Conservation (phyloP, 768 basidiomycete genomes). For the Suillus paluster region DNA sequence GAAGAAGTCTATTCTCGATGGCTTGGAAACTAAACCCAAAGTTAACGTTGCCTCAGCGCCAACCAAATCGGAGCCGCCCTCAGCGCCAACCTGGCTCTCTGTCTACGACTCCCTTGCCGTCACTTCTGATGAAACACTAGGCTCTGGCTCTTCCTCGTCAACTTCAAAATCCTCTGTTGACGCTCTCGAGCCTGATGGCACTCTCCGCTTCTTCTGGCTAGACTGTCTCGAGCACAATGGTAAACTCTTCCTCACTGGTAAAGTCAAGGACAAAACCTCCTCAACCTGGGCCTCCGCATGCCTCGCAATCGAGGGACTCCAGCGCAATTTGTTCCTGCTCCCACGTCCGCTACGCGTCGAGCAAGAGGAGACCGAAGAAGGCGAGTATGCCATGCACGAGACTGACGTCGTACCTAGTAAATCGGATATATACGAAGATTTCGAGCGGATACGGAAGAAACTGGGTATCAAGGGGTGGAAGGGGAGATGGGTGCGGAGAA, state of each 20-base stretch:
- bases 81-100: conserved; percentile 68
- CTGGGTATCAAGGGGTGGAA: conserved; percentile 77
- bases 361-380: conserved; percentile 34
- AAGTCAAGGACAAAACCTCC: conserved; percentile 79
- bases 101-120: conserved; percentile 76
- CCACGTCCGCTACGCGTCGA: conserved; percentile 70
- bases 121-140: conserved; percentile 62
- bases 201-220: conserved; percentile 92
- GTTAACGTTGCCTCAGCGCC: background rate
- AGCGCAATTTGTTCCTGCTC: conserved; percentile 90
- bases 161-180: conserved; percentile 48
- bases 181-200: conserved; percentile 83
- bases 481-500: conserved; percentile 84
- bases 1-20: conserved; percentile 13
- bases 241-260: conserved; percentile 87
- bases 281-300: conserved; percentile 80
- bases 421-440: conserved; percentile 80
- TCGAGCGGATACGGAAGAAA: conserved; percentile 77
- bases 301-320: conserved; percentile 79
- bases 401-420: conserved; percentile 76
- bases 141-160: conserved; percentile 41
- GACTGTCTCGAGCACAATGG: conserved; percentile 92
- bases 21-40: conserved; percentile 22
- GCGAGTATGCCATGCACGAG: conserved; percentile 49
- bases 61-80: conserved; percentile 51